A percentile compares a stretch with the other conserved stretches of the same genome.
These are phyloP conservation scores for Mycosarcoma mackinlayi DNA, from an alignment of 1,284 basidiomycete species.

Conservation along the genomic window DNA sequence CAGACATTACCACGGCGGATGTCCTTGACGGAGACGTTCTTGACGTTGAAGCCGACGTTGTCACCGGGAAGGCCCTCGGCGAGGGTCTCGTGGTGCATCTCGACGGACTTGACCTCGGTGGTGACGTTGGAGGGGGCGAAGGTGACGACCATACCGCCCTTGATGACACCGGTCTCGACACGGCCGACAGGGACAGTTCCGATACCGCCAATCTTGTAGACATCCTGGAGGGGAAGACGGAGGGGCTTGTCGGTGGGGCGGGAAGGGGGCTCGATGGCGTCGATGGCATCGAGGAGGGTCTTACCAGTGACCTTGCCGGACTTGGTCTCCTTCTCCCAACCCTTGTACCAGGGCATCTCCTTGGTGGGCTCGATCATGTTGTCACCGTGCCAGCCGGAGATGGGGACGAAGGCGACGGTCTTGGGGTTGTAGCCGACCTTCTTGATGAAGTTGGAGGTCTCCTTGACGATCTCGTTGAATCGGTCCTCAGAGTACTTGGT, in stretches of 20 bases:
- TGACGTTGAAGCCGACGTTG: conserved; percentile 91
- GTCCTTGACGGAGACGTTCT: conserved; percentile 99
- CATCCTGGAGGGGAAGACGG: conserved; percentile 99
- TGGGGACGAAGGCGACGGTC: conserved; percentile 96
- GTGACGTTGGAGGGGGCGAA: conserved; percentile 98
- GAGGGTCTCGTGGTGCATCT: conserved; percentile 99
- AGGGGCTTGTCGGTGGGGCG: conserved; percentile 99
- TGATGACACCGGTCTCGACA: conserved; percentile 99
- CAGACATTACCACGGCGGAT: conserved; percentile 99
- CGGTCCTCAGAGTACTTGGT: conserved; percentile 99
- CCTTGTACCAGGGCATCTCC: conserved; percentile 99
- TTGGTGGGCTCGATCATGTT: conserved; percentile 91
- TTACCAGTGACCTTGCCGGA: conserved; percentile 91
- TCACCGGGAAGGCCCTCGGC: conserved; percentile 94
- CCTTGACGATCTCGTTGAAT: conserved; percentile 99
- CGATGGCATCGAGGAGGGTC: conserved; percentile 99
- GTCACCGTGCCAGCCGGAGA: conserved; percentile 99
- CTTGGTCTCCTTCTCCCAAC: conserved; percentile 80
- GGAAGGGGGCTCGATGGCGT: conserved; percentile 96
- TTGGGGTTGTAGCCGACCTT: conserved; percentile 99
- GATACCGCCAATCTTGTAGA: conserved; percentile 99
- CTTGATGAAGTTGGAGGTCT: conserved; percentile 99
- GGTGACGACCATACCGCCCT: conserved; percentile 95
- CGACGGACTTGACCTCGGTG: conserved; percentile 99
- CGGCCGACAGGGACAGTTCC: conserved; percentile 99